These are phyloP conservation scores for Pythium folliculosum DNA, from an alignment of 352 stramenopile species.

Conservation along the genomic window DNA sequence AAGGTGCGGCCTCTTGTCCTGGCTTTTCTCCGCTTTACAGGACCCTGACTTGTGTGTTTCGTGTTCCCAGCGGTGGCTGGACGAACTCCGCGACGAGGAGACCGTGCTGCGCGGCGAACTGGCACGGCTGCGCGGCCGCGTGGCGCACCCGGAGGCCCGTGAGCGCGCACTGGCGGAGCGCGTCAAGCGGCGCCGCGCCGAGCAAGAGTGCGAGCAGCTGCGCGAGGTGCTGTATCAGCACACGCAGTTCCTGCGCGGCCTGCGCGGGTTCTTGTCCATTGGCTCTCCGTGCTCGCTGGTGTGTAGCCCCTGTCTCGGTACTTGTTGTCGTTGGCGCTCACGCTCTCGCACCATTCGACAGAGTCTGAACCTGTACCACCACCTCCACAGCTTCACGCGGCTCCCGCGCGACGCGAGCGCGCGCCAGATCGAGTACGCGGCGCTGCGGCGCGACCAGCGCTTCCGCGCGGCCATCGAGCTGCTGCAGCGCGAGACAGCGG, in stretches of 20 bases:
- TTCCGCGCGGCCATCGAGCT: constrained; percentile 11
- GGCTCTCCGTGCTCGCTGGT: not conserved
- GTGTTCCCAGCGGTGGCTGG: not conserved
- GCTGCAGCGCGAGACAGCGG: constrained; percentile 13
- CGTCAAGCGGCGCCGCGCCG: constrained; percentile 4
- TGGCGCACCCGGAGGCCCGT: not conserved
- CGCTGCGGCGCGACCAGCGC: constrained; percentile 4
- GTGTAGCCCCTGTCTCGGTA: not conserved
- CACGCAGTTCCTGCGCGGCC: constrained; percentile 14
- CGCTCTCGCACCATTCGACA: too few relatives aligned
- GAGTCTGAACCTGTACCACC: constrained; percentile 20
- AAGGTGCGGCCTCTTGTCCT: not conserved
- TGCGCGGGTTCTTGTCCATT: not conserved
- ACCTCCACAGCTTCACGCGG: constrained; percentile 28
- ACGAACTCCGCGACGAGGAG: not conserved
- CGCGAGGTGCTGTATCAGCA: constrained; percentile 7
- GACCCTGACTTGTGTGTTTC: too few relatives aligned
- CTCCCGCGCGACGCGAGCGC: constrained; percentile 8
- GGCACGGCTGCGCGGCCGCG: not conserved
- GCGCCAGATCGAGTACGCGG: constrained; percentile 13
- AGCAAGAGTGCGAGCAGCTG: constrained; percentile 15
- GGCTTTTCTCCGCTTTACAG: not conserved
- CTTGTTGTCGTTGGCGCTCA: not conserved
- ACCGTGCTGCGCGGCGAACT: not conserved
- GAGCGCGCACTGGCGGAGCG: constrained; percentile 2